These are phyloP conservation scores for Candida orba DNA, from an alignment of 805 yeast species.

Conservation along the genomic window DNA sequence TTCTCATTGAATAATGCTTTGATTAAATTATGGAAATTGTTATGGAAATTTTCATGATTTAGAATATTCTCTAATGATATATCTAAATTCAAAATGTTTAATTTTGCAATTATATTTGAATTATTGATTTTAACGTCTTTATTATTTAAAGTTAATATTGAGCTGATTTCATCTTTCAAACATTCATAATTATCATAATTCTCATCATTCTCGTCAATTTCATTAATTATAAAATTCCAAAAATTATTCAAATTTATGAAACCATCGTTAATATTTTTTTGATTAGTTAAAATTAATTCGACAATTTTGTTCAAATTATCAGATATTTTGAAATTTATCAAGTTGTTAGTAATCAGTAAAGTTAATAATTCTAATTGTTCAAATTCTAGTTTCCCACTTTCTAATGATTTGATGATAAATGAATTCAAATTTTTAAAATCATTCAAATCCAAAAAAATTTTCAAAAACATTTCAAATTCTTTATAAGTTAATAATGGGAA, in stretches of 20 bases:
- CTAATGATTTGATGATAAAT: constrained; percentile 12
- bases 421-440: constrained; percentile 23
- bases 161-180: constrained; percentile 5
- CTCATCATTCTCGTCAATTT: constrained; percentile 1
- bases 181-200: not conserved
- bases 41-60: constrained; percentile 13
- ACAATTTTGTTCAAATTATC: constrained; percentile 2
- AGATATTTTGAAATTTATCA: not conserved
- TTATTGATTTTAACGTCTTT: not conserved
- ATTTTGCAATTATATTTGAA: not conserved
- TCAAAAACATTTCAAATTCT: constrained; percentile 22
- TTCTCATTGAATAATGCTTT: constrained; percentile 15
- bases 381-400: constrained; percentile 14
- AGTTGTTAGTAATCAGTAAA: not conserved
- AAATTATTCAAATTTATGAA: constrained; percentile 7
- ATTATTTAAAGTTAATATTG: not conserved
- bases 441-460: constrained; percentile 8
- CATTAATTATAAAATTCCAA: constrained; percentile 1
- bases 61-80: constrained; percentile 10
- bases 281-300: constrained; percentile 10
- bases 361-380: constrained; percentile 13
- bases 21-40: constrained; percentile 17
- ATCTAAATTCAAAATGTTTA: constrained; percentile 3
- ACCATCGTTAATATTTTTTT: not conserved
- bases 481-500: constrained; percentile 32